Percentiles rank a stretch among this genome's conserved stretches.
phyloP scores from a whole-genome alignment of 164 flowering plant genomes.

The Tetracentron sinense region DNA sequence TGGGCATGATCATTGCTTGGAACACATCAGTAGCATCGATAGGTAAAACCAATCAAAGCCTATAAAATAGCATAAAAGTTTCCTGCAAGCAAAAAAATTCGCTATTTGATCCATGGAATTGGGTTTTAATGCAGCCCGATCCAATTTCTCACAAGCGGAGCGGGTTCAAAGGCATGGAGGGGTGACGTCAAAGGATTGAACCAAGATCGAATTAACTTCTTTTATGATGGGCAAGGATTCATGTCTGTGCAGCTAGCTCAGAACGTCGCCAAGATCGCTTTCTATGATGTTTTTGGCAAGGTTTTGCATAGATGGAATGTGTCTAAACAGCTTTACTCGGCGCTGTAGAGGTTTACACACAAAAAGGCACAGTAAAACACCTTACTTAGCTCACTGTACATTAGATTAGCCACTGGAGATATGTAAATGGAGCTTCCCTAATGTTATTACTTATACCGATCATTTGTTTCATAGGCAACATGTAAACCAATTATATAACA shows the following conservation, averaged over 20 bases:
- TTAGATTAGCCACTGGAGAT: no score
- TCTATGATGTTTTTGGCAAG: constrained; percentile 49
- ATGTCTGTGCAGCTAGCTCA: constrained; percentile 35
- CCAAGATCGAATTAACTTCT: constrained; percentile 40
- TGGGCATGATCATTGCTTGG: constrained; percentile 74
- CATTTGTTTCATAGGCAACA: no score
- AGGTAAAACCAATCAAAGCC: constrained; percentile 30
- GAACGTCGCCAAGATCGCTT: constrained; percentile 23
- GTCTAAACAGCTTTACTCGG: constrained; percentile 23
- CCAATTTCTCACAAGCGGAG: constrained; percentile 70
- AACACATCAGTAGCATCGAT: constrained; percentile 41
- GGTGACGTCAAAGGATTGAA: constrained; percentile 31
- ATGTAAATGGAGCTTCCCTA: no score
- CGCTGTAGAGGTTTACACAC: no score
- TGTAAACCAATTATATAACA: no score
- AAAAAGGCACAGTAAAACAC: no score
- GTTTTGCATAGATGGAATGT: constrained; percentile 37
- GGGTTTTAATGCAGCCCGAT: constrained; percentile 34
- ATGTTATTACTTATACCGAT: no score
- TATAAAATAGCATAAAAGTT: no score
- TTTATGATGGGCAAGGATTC: constrained; percentile 65
- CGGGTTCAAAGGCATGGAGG: constrained; percentile 77
- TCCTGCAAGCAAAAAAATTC: background rate
- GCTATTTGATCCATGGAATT: background rate
- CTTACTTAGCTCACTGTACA: no score